phyloP scores from a whole-genome alignment of 2,329 filamentous ascomycete genomes.

The Penicillium polonicum region DNA sequence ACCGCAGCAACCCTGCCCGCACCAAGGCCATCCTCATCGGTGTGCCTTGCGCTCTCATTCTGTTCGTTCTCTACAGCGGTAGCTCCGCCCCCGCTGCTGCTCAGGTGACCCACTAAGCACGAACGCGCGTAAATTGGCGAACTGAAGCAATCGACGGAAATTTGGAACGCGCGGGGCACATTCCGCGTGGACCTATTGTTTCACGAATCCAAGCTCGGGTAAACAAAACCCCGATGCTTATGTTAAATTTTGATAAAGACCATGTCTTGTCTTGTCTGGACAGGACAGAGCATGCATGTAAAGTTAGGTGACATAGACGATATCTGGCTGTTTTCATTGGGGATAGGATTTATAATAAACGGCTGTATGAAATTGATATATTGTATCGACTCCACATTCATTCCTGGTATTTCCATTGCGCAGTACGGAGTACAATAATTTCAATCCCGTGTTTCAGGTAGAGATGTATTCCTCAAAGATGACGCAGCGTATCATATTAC shows the following conservation, averaged over 20 bases:
- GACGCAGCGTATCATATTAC: background rate
- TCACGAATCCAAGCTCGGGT: constrained; percentile 10
- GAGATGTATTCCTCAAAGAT: too few relatives aligned
- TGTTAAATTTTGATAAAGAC: constrained; percentile 22
- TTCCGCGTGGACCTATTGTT: constrained; percentile 1
- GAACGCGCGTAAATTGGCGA: background rate
- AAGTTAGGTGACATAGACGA: constrained; percentile 25
- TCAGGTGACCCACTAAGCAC: constrained; percentile 20
- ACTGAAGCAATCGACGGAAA: constrained; percentile 10
- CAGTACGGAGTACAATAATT: background rate
- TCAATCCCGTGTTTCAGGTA: background rate
- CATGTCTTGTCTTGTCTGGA: constrained; percentile 17
- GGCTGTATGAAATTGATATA: constrained; percentile 10
- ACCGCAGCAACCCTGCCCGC: constrained; percentile 25
- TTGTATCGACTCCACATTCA: background rate
- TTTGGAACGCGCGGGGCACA: background rate
- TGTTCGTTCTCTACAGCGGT: constrained; percentile 25
- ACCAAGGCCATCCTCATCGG: constrained; percentile 22
- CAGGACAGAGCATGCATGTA: constrained; percentile 23
- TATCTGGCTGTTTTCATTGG: constrained; percentile 1
- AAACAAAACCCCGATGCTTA: constrained; percentile 3
- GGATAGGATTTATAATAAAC: constrained; percentile 10
- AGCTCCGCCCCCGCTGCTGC: constrained; percentile 11
- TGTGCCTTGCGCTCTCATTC: constrained; percentile 17
- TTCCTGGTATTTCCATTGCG: background rate